Conservation (phyloP, 345 rosid species). For the Zanthoxylum bungeanum region DNA sequence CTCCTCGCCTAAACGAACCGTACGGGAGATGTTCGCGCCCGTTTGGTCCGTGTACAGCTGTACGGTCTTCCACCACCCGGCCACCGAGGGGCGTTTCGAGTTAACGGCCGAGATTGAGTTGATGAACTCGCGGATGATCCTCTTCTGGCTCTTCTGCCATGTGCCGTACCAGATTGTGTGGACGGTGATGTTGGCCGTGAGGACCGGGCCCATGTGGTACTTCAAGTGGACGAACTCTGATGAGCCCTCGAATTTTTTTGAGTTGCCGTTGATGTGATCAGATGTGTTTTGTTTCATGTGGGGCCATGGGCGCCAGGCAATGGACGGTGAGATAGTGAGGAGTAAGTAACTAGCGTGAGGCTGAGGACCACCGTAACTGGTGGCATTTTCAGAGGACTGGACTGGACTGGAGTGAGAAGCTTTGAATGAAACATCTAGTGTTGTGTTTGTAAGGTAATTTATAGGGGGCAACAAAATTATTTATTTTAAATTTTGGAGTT, state of each 20-base stretch:
- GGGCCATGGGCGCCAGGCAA: conserved; percentile 83
- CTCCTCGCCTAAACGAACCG: conserved; percentile 65
- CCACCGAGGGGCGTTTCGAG: conserved; percentile 61
- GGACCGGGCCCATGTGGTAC: conserved; percentile 96
- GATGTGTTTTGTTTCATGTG: conserved; percentile 37
- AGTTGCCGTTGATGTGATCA: conserved; percentile 42
- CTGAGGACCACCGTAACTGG: conserved; percentile 31
- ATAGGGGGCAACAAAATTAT: conserved; percentile 3
- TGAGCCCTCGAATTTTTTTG: conserved; percentile 92
- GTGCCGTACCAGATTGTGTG: conserved; percentile 93
- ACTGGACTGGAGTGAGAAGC: not conserved
- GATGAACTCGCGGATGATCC: conserved; percentile 83
- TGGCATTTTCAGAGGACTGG: conserved; percentile 21
- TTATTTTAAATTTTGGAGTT: not conserved
- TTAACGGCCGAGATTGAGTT: conserved; percentile 62
- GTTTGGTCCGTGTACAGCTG: conserved; percentile 88
- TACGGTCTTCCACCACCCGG: conserved; percentile 96
- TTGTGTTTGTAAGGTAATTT: conserved; percentile 12
- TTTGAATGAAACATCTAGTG: conserved; percentile 7
- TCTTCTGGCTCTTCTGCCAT: conserved; percentile 73
- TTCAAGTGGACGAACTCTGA: conserved; percentile 78
- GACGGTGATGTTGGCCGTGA: conserved; percentile 81
- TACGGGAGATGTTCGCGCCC: conserved; percentile 53
- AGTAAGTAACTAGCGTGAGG: conserved; percentile 31
- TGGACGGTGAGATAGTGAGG: conserved; percentile 22